Conservation (phyloP, 31 red algal species). For the Endocladia muricata region DNA sequence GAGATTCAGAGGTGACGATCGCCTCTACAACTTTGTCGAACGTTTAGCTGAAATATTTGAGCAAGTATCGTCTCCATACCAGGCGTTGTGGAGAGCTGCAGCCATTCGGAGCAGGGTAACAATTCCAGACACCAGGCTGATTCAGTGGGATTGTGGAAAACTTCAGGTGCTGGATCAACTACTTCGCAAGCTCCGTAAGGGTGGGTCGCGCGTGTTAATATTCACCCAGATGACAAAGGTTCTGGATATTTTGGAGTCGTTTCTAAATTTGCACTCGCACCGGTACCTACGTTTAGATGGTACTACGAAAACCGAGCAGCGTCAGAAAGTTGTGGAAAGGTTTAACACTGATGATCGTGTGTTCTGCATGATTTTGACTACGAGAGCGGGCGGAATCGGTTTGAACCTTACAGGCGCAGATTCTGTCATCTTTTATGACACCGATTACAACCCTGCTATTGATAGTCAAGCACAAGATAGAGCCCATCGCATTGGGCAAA, state of each 20-base stretch:
- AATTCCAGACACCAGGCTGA: conserved; percentile 80
- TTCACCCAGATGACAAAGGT: conserved; percentile 89
- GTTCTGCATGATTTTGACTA: conserved; percentile 88
- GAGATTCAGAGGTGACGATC: conserved; percentile 52
- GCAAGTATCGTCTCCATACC: neutral
- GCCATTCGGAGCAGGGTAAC: conserved; percentile 52
- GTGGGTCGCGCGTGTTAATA: conserved; percentile 72
- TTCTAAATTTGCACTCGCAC: conserved; percentile 77
- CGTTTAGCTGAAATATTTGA: neutral
- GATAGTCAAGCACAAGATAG: conserved; percentile 95
- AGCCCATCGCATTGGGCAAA: conserved; percentile 91
- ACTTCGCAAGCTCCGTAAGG: conserved; percentile 46
- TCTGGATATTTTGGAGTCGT: conserved; percentile 93
- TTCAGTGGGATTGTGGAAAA: conserved; percentile 97
- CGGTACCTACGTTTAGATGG: conserved; percentile 90
- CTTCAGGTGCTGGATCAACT: conserved; percentile 74
- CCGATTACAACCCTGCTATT: conserved; percentile 90
- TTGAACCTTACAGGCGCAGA: conserved; percentile 90
- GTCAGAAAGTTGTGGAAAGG: conserved; percentile 77
- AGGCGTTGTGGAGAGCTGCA: conserved; percentile 53
- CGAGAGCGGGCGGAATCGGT: conserved; percentile 72
- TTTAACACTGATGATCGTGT: conserved; percentile 81
- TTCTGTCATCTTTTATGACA: conserved; percentile 93
- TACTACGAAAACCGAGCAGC: conserved; percentile 61
- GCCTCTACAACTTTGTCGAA: neutral